Base-by-base conservation (phyloP, 73 alveolate genomes). In the Uronychia setigera region DNA sequence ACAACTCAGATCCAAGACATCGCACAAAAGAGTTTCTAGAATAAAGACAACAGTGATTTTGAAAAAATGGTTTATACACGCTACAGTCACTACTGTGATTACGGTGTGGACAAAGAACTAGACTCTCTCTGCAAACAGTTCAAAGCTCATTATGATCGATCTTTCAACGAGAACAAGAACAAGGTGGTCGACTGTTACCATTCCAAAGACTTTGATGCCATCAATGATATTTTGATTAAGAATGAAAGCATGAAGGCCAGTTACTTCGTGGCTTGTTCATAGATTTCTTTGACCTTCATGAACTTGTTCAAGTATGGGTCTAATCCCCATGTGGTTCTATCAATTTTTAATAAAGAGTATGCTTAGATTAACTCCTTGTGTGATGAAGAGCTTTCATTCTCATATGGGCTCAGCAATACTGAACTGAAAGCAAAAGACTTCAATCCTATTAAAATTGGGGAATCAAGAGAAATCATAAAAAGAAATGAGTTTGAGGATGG, bases 91-190 rank as follows among this genome's bases (percentile, higher is more conserved):
- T 81, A 74, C 31, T 82, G 89, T n/a, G 90, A 81, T 11, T 88
- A 58, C 82, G 87, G 86, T 1, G 33, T 35, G 0, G 77, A 46
- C 29, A 35, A 33, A 14, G 94, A 84, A 0, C 87, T 88, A 0
- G 94, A 88, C 32, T 60, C 79, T 27, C 58, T 77, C 13, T 88
- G 94, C 59, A 67, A 80, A 32, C 87, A 88, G 79, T 88, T 58
- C 79, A 88, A 82, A 59, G 80, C 81, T 1, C 76, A 60, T 58
- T 88, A 35, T 76, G 87, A 82, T 26, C 1, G 59, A 32, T 74
- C 81, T n/a, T 78, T 82, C 77, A 59, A 79, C 30, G 94, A 88
- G 46, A 82, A 82, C 59, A 88, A 88, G 79, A 88, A 88, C 32
- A 67, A 80, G n/a, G 82, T 88, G 1, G 87, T 88, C 33, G 26